Conservation (phyloP, 306 rosid species). For the Gynostemma pentaphyllum region DNA sequence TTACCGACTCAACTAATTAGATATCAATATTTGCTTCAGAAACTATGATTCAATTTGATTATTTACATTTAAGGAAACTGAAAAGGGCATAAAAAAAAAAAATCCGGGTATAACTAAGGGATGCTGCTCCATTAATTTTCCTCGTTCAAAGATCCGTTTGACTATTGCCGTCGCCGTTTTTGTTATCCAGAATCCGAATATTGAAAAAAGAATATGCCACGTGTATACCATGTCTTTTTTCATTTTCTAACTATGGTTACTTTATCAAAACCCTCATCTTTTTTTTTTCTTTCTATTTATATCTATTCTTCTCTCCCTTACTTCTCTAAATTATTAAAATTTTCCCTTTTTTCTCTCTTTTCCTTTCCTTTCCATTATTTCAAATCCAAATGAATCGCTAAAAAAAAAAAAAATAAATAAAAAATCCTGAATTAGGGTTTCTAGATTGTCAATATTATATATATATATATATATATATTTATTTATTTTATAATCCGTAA, state of each 20-base stretch:
- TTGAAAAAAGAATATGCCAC: slow-evolving; percentile 3
- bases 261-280: neutral
- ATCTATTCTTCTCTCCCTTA: neutral
- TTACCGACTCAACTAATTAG: too few species aligned
- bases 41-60: too few species aligned
- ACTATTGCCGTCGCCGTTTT: neutral
- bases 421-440: too few species aligned
- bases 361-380: neutral
- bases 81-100: neutral
- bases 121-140: too few species aligned
- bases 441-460: too few species aligned
- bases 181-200: slow-evolving; percentile 2
- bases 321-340: neutral
- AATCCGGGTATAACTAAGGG: too few species aligned
- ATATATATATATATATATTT: too few species aligned
- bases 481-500: too few species aligned
- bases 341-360: neutral
- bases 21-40: too few species aligned
- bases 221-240: neutral
- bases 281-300: neutral
- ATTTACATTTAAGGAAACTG: too few species aligned
- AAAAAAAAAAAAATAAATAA: neutral
- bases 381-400: neutral
- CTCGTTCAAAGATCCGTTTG: neutral
- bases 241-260: neutral